These are phyloP conservation scores for Aspergillus haitiensis DNA, from an alignment of 495 filamentous ascomycete genomes.

Conservation along the genomic window DNA sequence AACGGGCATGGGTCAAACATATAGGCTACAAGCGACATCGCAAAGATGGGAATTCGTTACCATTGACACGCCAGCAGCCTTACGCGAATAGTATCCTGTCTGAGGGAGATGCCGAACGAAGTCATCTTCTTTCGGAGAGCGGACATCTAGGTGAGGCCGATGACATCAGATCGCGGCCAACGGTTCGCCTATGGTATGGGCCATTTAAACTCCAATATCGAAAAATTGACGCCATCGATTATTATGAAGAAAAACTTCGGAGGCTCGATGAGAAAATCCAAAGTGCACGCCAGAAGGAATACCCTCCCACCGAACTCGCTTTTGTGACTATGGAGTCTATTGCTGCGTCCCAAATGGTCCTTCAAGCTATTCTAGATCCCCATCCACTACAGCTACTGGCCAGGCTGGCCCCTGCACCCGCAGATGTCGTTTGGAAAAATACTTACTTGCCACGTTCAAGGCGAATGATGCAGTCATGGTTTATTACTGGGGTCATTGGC, in stretches of 20 bases:
- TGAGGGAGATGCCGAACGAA: constrained; percentile 47
- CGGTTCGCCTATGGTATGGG: constrained; percentile 75
- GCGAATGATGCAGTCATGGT: constrained; percentile 75
- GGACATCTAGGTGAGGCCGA: constrained; percentile 38
- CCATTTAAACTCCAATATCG: constrained; percentile 68
- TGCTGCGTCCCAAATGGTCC: constrained; percentile 88
- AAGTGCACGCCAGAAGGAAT: constrained; percentile 70
- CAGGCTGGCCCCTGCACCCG: constrained; percentile 80
- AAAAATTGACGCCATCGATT: constrained; percentile 86
- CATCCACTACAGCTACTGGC: constrained; percentile 81
- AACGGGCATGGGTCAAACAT: constrained; percentile 81
- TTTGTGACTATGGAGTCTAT: constrained; percentile 98
- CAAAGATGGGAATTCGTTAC: constrained; percentile 51
- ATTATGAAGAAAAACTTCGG: constrained; percentile 85
- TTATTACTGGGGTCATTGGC: constrained; percentile 75
- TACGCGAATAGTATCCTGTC: constrained; percentile 30
- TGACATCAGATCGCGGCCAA: constrained; percentile 59
- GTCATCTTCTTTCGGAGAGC: constrained; percentile 54
- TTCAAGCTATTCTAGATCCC: constrained; percentile 89
- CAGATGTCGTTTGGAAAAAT: constrained; percentile 89
- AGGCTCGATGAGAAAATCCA: constrained; percentile 76
- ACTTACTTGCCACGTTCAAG: constrained; percentile 78
- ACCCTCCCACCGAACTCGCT: constrained; percentile 74
- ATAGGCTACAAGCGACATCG: constrained; percentile 52
- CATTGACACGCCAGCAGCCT: constrained; percentile 52